phyloP scores from a whole-genome alignment of 2,329 filamentous ascomycete genomes.

The Coniochaeta sp. region DNA sequence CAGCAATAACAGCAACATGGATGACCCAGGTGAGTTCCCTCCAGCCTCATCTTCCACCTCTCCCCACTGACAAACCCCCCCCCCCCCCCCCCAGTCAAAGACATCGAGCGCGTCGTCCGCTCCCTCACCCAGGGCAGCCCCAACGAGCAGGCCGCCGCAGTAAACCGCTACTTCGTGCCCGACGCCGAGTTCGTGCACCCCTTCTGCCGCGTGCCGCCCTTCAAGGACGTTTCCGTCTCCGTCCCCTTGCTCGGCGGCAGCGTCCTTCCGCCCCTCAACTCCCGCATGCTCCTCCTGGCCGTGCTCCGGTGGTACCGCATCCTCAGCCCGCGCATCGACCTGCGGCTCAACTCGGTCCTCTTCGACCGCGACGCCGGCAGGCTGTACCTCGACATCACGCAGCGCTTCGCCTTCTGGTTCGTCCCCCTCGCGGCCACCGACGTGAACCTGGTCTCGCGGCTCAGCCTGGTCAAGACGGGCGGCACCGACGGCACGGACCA shows the following conservation, averaged over 20 bases:
- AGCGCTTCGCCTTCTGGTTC: slow-evolving; percentile 71
- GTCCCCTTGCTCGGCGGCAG: slow-evolving; percentile 31
- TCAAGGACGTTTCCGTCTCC: slow-evolving; percentile 27
- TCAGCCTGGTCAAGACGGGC: slow-evolving; percentile 38
- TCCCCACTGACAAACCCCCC: background rate
- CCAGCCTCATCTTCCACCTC: slow-evolving; percentile 7
- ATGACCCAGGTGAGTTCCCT: slow-evolving; percentile 35
- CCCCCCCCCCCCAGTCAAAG: slow-evolving; percentile 29
- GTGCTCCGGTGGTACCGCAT: slow-evolving; percentile 80
- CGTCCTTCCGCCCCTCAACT: no score
- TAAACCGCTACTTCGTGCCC: slow-evolving; percentile 67
- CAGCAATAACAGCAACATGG: no score
- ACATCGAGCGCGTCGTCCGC: slow-evolving; percentile 61
- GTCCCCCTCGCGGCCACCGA: slow-evolving; percentile 66
- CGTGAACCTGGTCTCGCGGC: slow-evolving; percentile 60
- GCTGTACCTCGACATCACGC: slow-evolving; percentile 68
- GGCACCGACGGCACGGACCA: slow-evolving; percentile 18
- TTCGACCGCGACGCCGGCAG: slow-evolving; percentile 58
- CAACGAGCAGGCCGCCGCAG: slow-evolving; percentile 53
- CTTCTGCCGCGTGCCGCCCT: slow-evolving; percentile 61
- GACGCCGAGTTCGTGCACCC: slow-evolving; percentile 71
- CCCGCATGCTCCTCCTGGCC: slow-evolving; percentile 56
- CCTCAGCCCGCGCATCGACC: slow-evolving; percentile 64
- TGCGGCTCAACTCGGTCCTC: slow-evolving; percentile 50
- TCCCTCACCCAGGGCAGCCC: slow-evolving; percentile 61